phyloP scores from a whole-genome alignment of 441 rosid genomes.

The Macaranga tanarius region DNA sequence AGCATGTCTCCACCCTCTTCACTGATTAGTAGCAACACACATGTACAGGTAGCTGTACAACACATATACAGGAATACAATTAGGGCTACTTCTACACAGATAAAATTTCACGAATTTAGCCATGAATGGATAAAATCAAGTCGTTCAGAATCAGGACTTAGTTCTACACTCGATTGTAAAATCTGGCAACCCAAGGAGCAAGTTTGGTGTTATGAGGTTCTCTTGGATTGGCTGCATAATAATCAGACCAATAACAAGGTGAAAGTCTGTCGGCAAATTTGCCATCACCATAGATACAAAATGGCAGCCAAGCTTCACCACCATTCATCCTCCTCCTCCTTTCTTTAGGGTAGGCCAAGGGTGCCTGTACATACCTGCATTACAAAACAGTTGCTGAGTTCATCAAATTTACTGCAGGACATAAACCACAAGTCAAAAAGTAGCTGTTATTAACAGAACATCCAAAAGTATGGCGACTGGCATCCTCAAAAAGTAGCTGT shows the following conservation, averaged over 20 bases:
- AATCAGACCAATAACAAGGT: slow-evolving; percentile 65
- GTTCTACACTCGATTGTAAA: slow-evolving; percentile 31
- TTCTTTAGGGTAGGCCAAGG: slow-evolving; percentile 65
- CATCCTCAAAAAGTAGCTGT: not conserved
- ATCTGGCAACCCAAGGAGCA: slow-evolving; percentile 69
- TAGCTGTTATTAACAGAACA: no score
- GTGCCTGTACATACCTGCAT: slow-evolving; percentile 62
- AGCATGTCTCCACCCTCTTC: no score
- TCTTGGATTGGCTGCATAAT: slow-evolving; percentile 50
- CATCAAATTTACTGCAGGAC: no score
- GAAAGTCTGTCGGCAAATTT: slow-evolving; percentile 37
- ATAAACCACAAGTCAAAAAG: no score
- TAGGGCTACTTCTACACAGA: not conserved
- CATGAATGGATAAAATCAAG: no score
- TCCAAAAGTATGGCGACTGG: no score
- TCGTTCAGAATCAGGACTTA: no score
- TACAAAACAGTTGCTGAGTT: no score
- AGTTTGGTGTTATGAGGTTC: slow-evolving; percentile 44
- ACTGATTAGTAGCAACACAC: no score
- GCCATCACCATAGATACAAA: slow-evolving; percentile 45
- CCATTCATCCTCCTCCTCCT: slow-evolving; percentile 65
- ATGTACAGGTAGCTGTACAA: no score
- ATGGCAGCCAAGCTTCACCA: slow-evolving; percentile 59
- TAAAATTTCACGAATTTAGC: no score
- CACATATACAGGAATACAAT: not conserved